These are phyloP conservation scores for Creolimax fragrantissima DNA, from an alignment of 78 protist species.

Conservation along the genomic window DNA sequence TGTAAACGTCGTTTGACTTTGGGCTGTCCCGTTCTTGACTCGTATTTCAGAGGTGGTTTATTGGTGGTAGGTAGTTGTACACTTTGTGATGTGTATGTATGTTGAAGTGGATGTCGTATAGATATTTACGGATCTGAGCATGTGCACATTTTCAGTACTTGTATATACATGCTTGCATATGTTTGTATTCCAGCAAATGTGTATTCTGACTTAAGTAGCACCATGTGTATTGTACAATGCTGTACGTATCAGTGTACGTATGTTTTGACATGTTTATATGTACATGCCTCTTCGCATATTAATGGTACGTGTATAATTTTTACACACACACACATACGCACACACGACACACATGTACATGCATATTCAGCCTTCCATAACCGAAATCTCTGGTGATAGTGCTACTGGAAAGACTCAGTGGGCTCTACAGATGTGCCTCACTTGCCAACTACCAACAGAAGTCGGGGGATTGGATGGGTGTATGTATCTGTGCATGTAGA, in stretches of 20 bases:
- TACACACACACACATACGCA: not conserved
- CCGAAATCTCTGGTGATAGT: slow-evolving; percentile 31
- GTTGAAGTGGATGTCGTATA: too few relatives aligned
- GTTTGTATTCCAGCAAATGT: too few relatives aligned
- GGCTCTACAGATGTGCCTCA: not conserved
- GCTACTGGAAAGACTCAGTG: slow-evolving; percentile 37
- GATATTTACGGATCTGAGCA: too few relatives aligned
- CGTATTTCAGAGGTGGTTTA: not conserved
- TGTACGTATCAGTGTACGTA: too few relatives aligned
- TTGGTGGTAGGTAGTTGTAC: too few relatives aligned
- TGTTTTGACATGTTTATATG: not conserved
- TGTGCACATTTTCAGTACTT: too few relatives aligned
- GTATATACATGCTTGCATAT: too few relatives aligned
- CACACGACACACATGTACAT: not conserved
- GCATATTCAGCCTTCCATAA: not conserved
- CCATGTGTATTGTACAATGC: too few relatives aligned
- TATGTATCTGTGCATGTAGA: not conserved
- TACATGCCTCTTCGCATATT: not conserved
- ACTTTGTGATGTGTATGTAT: too few relatives aligned
- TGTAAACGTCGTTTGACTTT: not conserved
- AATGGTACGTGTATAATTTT: not conserved
- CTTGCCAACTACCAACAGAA: slow-evolving; percentile 9
- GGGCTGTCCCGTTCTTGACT: not conserved
- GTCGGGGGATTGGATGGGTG: slow-evolving; percentile 29
- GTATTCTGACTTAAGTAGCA: too few relatives aligned